Conservation (phyloP, 1,139 yeast species). For the Zygosaccharomyces sapae region DNA sequence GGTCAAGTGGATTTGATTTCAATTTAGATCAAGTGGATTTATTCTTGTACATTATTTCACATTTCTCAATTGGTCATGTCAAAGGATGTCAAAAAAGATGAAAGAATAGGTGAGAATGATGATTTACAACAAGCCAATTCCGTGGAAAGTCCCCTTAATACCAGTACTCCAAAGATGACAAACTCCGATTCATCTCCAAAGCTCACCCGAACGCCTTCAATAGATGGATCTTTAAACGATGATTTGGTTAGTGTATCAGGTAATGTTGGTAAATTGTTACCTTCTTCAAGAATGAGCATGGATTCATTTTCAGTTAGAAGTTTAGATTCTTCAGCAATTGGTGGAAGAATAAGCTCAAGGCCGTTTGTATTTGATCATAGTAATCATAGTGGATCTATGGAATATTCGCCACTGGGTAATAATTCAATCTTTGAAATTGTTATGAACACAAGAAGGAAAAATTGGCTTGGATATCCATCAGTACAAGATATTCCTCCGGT, state of each 20-base stretch:
- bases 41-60: background rate
- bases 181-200: slow-evolving; percentile 10
- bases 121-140: slow-evolving; percentile 2
- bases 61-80: slow-evolving; percentile 10
- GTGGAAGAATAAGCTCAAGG: slow-evolving; percentile 14
- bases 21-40: background rate
- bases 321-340: slow-evolving; percentile 34
- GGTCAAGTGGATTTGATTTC: background rate
- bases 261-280: slow-evolving; percentile 14
- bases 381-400: slow-evolving; percentile 31
- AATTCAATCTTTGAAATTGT: slow-evolving; percentile 75
- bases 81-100: slow-evolving; percentile 7
- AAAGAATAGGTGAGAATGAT: slow-evolving; percentile 1
- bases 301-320: slow-evolving; percentile 34
- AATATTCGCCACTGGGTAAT: slow-evolving; percentile 64
- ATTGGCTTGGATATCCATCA: slow-evolving; percentile 62
- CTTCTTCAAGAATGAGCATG: slow-evolving; percentile 21
- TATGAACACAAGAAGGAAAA: slow-evolving; percentile 36
- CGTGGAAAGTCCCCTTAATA: slow-evolving; percentile 3
- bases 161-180: slow-evolving; percentile 5
- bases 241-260: slow-evolving; percentile 35
- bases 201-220: slow-evolving; percentile 10
- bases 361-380: slow-evolving; percentile 23
- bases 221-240: slow-evolving; percentile 30
- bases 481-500: slow-evolving; percentile 81